Base-by-base conservation (phyloP, 2,329 filamentous ascomycete genomes). In the Thelonectria olida region DNA sequence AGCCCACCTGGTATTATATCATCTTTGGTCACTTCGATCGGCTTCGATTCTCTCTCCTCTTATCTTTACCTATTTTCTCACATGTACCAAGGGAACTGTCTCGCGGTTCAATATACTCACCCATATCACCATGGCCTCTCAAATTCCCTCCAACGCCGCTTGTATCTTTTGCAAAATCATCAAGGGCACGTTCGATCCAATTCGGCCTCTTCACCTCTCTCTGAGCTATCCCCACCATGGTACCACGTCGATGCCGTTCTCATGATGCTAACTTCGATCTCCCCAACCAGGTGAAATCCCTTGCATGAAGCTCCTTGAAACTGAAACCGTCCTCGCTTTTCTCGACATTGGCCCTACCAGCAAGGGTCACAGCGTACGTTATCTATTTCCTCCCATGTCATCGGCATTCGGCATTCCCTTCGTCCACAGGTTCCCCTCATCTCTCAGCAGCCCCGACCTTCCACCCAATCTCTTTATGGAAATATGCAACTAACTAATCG, bases 101-200 rank as follows among this genome's bases (percentile, higher is more conserved):
- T 28, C 7, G n/a, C 38, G 10, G 17, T 20, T 45, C 17, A 50
- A 20, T 54, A 15, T 10, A 13, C 39, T 34, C 13, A 39, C 42
- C 34, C 20, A 19, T 19, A 13, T 17, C 25, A 49, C 34, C 25
- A 58, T 45, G 55, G 47, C 59, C 38, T 49, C 27, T 45, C 49
- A 38, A 17, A 31, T 41, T 5, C 27, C 22, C 9, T 31, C 54
- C 25, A 36, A 28, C n/a, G 52, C 65, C 20, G 59, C 90, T 65
- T 99, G 96, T 78, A 93, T 98, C 75, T 99, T 99, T 83, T 99
- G 96, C 86, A 97, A 93, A 79, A 98, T 99, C 76, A 91, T 99
- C 83, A 96, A 97, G 86, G 95, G 95, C 84, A 74, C 67, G 64
- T 65, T 7, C 23, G 27, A 28, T 54, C 57, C 10, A 20, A 53